These are phyloP conservation scores for Penicillium ochrochloron DNA, from an alignment of 495 filamentous ascomycete species.

Conservation along the genomic window DNA sequence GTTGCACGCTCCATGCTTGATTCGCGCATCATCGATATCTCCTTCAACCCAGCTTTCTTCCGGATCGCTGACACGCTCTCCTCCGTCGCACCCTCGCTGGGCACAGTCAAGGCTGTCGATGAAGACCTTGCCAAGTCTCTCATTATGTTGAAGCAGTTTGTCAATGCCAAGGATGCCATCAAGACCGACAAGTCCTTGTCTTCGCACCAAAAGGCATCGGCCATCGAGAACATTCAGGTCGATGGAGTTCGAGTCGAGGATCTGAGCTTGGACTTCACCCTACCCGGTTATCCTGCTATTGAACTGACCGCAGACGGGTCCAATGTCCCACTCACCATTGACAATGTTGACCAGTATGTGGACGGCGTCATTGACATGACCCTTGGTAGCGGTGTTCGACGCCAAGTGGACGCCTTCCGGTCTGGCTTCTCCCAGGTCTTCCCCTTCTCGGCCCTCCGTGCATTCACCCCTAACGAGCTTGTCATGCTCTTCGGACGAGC, in stretches of 20 bases:
- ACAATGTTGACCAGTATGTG: constrained; percentile 87
- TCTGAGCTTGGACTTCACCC: constrained; percentile 87
- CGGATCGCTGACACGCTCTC: constrained; percentile 78
- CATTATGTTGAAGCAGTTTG: constrained; percentile 87
- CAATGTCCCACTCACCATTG: constrained; percentile 76
- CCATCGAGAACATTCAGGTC: constrained; percentile 68
- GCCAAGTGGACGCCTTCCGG: constrained; percentile 90
- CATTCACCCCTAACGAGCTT: constrained; percentile 96
- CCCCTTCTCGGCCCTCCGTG: constrained; percentile 87
- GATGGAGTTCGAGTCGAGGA: constrained; percentile 83
- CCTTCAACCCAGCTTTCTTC: constrained; percentile 98
- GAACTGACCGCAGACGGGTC: constrained; percentile 79
- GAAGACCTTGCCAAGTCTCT: constrained; percentile 82
- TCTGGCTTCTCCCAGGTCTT: constrained; percentile 95
- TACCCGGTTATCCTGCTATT: constrained; percentile 90
- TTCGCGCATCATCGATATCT: constrained; percentile 96
- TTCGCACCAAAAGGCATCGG: constrained; percentile 68
- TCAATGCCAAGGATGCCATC: constrained; percentile 77
- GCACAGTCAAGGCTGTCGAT: constrained; percentile 91
- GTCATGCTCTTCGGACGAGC: constrained; percentile 93
- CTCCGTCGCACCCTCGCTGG: constrained; percentile 81
- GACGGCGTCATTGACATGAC: constrained; percentile 92
- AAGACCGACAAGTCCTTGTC: constrained; percentile 68
- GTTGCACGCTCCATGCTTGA: constrained; percentile 98
- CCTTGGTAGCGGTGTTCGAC: constrained; percentile 80